Conservation (phyloP, 2,329 filamentous ascomycete genomes). For the Pseudodiploospora longispora region DNA sequence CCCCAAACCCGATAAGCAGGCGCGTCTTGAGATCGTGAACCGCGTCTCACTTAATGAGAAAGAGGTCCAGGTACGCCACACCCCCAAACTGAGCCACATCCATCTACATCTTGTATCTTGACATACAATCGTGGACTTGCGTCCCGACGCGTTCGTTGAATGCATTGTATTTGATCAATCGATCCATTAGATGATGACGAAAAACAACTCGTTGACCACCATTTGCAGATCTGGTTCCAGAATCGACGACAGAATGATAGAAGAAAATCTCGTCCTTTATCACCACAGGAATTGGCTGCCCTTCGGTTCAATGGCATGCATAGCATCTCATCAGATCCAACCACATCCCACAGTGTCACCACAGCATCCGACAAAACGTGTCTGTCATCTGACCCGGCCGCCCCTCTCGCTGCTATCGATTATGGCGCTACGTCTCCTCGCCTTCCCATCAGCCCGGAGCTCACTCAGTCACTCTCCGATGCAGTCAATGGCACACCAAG, state of each 20-base stretch:
- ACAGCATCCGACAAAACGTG: slow-evolving; percentile 17
- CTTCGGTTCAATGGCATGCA: slow-evolving; percentile 48
- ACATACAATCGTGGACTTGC: slow-evolving; percentile 4
- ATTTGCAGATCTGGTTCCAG: slow-evolving; percentile 89
- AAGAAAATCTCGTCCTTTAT: slow-evolving; percentile 76
- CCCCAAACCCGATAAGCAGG: slow-evolving; percentile 84
- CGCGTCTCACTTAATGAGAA: slow-evolving; percentile 88
- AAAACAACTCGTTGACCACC: slow-evolving; percentile 11
- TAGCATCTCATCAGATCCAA: slow-evolving; percentile 39
- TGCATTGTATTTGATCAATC: too few relatives aligned
- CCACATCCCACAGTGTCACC: slow-evolving; percentile 19
- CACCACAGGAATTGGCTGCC: slow-evolving; percentile 65
- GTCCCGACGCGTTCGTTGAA: neutral
- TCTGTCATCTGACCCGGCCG: slow-evolving; percentile 20
- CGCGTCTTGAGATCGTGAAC: slow-evolving; percentile 74
- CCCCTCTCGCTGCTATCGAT: slow-evolving; percentile 16
- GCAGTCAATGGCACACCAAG: slow-evolving; percentile 18
- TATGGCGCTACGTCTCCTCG: slow-evolving; percentile 17
- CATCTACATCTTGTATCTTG: slow-evolving; percentile 5
- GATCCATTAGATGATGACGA: too few relatives aligned
- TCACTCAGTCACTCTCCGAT: slow-evolving; percentile 17
- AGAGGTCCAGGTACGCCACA: slow-evolving; percentile 75
- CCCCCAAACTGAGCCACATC: neutral
- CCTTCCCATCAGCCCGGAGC: slow-evolving; percentile 17
- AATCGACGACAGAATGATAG: slow-evolving; percentile 90